Conservation (phyloP, 78 protist genomes). For the Dictyostelium brefeldianum region DNA sequence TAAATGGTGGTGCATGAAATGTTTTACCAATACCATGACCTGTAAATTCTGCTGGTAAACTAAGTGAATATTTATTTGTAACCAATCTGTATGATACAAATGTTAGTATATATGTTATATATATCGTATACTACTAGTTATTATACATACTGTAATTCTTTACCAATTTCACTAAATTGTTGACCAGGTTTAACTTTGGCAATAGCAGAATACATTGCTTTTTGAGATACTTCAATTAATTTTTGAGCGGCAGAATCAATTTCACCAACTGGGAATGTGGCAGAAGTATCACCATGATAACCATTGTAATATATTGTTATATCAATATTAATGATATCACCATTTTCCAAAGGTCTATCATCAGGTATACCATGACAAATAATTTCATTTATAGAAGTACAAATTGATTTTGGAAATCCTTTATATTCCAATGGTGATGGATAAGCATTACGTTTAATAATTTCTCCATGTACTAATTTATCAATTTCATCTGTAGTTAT, state of each 20-base stretch:
- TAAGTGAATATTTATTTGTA: constrained; percentile 39
- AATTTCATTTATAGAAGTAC: constrained; percentile 94
- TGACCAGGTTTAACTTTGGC: constrained; percentile 59
- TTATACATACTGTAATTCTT: constrained; percentile 84
- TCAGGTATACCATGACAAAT: constrained; percentile 99
- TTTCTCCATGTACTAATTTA: constrained; percentile 86
- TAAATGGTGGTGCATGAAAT: constrained; percentile 58
- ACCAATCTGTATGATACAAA: neutral
- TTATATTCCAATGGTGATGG: constrained; percentile 97
- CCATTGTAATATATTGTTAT: constrained; percentile 93
- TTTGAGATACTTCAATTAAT: constrained; percentile 76
- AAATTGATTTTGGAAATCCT: constrained; percentile 94
- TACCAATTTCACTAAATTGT: constrained; percentile 88
- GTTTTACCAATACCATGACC: constrained; percentile 83
- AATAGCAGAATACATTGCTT: constrained; percentile 58
- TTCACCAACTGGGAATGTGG: constrained; percentile 94
- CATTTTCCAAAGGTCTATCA: constrained; percentile 84
- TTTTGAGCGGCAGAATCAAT: constrained; percentile 53
- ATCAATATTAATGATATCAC: constrained; percentile 97
- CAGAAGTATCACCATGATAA: constrained; percentile 96
- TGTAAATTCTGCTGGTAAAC: constrained; percentile 45
- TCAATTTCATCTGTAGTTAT: constrained; percentile 95
- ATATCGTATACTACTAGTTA: no score
- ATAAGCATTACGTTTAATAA: constrained; percentile 91
- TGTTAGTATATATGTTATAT: neutral